Percentiles rank a stretch among this genome's conserved stretches.
phyloP scores from a whole-genome alignment of 2,329 filamentous ascomycete species.

The Pseudohalonectria lignicola region DNA sequence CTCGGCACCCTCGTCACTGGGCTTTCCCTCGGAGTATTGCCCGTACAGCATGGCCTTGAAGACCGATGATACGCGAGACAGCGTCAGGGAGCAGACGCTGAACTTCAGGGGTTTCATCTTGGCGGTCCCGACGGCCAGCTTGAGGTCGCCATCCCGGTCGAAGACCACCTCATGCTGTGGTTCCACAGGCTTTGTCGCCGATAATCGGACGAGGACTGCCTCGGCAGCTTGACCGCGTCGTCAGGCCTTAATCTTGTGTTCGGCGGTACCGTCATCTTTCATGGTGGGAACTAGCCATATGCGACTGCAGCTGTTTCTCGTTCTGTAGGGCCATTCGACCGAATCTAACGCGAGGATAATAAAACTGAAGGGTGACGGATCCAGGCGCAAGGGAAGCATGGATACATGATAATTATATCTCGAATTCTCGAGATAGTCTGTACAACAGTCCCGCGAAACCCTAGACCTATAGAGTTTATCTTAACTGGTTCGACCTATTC shows the following conservation, averaged over 20 bases:
- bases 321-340: no score
- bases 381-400: no score
- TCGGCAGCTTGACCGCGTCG: neutral
- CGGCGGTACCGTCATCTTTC: neutral
- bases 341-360: no score
- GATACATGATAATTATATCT: no score
- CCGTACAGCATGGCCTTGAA: constrained; percentile 18
- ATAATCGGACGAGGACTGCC: neutral
- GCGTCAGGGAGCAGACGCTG: constrained; percentile 14
- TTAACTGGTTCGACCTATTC: no score
- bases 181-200: neutral
- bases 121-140: constrained; percentile 3
- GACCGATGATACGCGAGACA: constrained; percentile 15
- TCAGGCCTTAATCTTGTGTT: neutral
- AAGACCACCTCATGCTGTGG: constrained; percentile 1
- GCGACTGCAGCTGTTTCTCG: neutral
- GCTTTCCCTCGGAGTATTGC: constrained; percentile 13
- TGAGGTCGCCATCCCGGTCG: constrained; percentile 9
- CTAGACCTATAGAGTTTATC: no score
- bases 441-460: no score
- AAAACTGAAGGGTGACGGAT: no score
- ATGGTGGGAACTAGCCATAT: neutral
- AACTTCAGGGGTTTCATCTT: constrained; percentile 7
- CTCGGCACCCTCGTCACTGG: neutral
- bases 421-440: no score